These are phyloP conservation scores for Houttuynia cordata DNA, from an alignment of 164 flowering plant species.

Conservation along the genomic window DNA sequence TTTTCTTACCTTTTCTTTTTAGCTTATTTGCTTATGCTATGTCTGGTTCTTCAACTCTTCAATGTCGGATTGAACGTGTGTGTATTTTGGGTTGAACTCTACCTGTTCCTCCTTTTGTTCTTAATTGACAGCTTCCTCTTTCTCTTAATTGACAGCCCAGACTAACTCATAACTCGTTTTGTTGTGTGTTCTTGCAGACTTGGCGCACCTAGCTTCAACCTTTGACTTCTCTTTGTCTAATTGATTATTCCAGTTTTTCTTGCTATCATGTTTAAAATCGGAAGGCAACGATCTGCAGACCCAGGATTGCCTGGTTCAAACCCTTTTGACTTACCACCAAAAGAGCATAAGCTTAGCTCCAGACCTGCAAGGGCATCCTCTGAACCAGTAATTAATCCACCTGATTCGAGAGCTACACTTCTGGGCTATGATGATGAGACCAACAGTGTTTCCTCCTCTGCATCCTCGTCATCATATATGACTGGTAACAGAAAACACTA, in stretches of 20 bases:
- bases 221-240: not conserved
- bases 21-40: too few species aligned
- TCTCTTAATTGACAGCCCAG: too few species aligned
- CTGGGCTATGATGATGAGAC: constrained; percentile 1
- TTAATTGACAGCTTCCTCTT: too few species aligned
- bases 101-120: too few species aligned
- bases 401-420: not conserved
- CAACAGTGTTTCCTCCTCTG: not conserved
- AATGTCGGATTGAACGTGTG: too few species aligned
- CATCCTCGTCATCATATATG: constrained; percentile 1
- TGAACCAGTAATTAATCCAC: constrained; percentile 20
- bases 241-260: too few species aligned
- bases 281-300: constrained; percentile 23
- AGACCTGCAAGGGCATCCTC: constrained; percentile 33
- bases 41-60: too few species aligned
- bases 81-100: too few species aligned
- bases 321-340: constrained; percentile 39
- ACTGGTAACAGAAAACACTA: constrained; percentile 29
- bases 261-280: not conserved
- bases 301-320: constrained; percentile 30
- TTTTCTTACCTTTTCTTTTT: too few species aligned
- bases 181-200: too few species aligned
- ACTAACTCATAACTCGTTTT: too few species aligned
- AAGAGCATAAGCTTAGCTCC: constrained; percentile 4
- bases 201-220: not conserved